Conservation (phyloP, 345 rosid genomes). For the Aegle marmelos region DNA sequence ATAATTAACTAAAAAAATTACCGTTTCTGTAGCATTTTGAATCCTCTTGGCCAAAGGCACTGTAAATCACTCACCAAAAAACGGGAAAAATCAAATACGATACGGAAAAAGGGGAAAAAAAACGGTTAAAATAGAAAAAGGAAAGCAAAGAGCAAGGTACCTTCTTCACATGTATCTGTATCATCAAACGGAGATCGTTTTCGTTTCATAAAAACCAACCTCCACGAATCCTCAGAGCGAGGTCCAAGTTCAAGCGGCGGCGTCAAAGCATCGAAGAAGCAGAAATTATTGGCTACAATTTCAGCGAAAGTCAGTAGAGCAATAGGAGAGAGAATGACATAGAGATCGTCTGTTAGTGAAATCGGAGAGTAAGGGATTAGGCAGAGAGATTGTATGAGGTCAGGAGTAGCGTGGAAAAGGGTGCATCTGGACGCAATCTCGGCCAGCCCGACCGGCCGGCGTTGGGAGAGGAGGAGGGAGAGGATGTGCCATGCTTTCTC, state of each 20-base stretch:
- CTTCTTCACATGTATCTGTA: slow-evolving; percentile 13
- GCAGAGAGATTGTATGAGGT: slow-evolving; percentile 40
- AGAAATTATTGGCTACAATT: slow-evolving; percentile 23
- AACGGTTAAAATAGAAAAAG: background rate
- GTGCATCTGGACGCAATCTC: slow-evolving; percentile 41
- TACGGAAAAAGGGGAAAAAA: background rate
- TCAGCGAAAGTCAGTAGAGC: slow-evolving; percentile 25
- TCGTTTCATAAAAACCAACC: slow-evolving; percentile 29
- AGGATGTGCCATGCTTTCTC: slow-evolving; percentile 60
- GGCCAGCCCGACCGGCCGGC: slow-evolving; percentile 39
- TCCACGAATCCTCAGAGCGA: background rate
- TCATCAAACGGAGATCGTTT: slow-evolving; percentile 25
- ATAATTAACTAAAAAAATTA: slow-evolving; percentile 10
- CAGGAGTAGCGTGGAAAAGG: slow-evolving; percentile 37
- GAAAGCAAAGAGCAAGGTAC: background rate
- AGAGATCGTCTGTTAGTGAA: slow-evolving; percentile 18
- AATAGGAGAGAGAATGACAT: slow-evolving; percentile 33
- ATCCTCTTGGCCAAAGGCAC: slow-evolving; percentile 22
- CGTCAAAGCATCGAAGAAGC: background rate
- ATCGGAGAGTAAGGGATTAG: slow-evolving; percentile 47
- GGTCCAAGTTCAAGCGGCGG: background rate
- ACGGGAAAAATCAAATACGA: background rate
- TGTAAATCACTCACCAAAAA: slow-evolving; percentile 11
- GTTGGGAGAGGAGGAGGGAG: slow-evolving; percentile 43
- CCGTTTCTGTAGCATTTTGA: slow-evolving; percentile 27